Base-by-base conservation (phyloP, 805 yeast species). In the Diddensiella santjacobensis region DNA sequence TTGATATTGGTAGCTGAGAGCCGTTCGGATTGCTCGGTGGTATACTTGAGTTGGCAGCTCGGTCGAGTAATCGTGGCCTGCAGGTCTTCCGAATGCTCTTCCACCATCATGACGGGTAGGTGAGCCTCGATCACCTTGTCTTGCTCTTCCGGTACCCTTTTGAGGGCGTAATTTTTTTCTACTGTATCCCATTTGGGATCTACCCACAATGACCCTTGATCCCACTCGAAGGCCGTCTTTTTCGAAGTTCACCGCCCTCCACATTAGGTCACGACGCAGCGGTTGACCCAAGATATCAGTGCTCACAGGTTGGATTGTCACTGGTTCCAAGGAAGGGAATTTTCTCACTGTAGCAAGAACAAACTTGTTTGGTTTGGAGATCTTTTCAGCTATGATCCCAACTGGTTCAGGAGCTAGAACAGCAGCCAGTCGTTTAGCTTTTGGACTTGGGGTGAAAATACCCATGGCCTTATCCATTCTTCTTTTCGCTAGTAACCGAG, bases 51-150 rank as follows among this genome's bases (percentile, higher is more conserved):
- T 63, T 19, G 95, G 95, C 57, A 93, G 73, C 8, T 75, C 79
- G 2, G 96, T 84, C 23, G 89, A 76, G 76, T 83, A 81, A 47
- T 91, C 96, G 61, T 85, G 88, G 42, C 96, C 96, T 2, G 96
- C 96, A 47, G 78, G 79, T 64, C 93, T 83, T 13, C 93, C 96
- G 60, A 84, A 79, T 0, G 98, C 97, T 58, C 83, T 75, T 45
- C 91, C 89, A 65, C 96, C 96, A 61, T 85, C 87, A 61, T 80
- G 81, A 71, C 96, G 82, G 40, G 83, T 84, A 43, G 99, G 99
- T 20, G 96, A 87, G 61, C 90, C 91, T 50, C 86, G 89, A 69
- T 90, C 97, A 72, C 99, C 99, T 47, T 80, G 84, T 74, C 99
- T 83, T 46, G 99, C 99, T 53, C 78, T 77, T 70, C 99, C 99